Conservation (phyloP, 306 rosid genomes). For the cucumber (Cucumis sativus) region DNA sequence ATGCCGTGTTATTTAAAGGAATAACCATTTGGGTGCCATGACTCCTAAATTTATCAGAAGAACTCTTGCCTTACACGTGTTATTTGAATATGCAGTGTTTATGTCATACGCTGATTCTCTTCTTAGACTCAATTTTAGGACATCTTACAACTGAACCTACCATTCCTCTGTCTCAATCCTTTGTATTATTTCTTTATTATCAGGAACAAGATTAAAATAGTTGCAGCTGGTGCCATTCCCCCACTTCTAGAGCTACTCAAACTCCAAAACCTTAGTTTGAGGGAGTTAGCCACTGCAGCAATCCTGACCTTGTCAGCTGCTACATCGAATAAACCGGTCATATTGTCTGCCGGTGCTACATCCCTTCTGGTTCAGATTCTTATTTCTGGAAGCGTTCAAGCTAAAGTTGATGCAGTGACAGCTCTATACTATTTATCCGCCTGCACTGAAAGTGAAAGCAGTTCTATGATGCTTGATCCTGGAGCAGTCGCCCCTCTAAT, state of each 20-base stretch:
- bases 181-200: slow-evolving; percentile 18
- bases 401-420: slow-evolving; percentile 77
- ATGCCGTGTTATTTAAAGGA: no score
- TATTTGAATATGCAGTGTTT: neutral
- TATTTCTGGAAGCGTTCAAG: slow-evolving; percentile 71
- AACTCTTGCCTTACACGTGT: neutral
- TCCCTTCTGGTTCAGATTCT: slow-evolving; percentile 81
- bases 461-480: slow-evolving; percentile 48
- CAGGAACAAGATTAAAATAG: slow-evolving; percentile 82
- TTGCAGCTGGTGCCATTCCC: slow-evolving; percentile 63
- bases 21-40: no score
- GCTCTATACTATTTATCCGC: slow-evolving; percentile 63
- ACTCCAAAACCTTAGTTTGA: slow-evolving; percentile 36
- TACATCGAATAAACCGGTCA: slow-evolving; percentile 54
- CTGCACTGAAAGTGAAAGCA: slow-evolving; percentile 25
- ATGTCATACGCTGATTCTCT: neutral
- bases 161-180: neutral
- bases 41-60: no score
- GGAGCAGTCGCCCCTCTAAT: slow-evolving; percentile 68
- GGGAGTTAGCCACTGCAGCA: slow-evolving; percentile 84
- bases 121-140: neutral
- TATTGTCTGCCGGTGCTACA: slow-evolving; percentile 68
- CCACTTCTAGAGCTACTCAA: slow-evolving; percentile 76
- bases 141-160: neutral
- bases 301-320: slow-evolving; percentile 77